Percentiles rank a stretch among this genome's conserved stretches.
These are phyloP conservation scores for Pleomassaria siparia DNA, from an alignment of 2,329 filamentous ascomycete genomes.

Conservation along the genomic window DNA sequence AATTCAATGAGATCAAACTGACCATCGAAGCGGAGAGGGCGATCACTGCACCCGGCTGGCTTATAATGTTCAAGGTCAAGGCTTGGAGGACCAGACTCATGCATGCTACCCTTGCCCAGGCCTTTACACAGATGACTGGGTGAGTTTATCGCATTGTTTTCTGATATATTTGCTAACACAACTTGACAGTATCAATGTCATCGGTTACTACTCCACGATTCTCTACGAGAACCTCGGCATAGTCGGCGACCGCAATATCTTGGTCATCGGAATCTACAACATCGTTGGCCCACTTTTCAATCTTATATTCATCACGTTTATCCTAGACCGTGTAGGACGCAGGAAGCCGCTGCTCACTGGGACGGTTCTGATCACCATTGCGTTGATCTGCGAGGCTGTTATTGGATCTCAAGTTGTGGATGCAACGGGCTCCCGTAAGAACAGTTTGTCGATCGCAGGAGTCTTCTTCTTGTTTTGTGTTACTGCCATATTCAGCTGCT, in stretches of 20 bases:
- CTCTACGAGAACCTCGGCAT: slow-evolving; percentile 63
- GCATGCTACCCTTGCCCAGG: slow-evolving; percentile 63
- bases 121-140: slow-evolving; percentile 67
- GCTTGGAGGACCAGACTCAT: slow-evolving; percentile 63
- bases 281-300: slow-evolving; percentile 59
- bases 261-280: slow-evolving; percentile 64
- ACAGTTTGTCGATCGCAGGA: slow-evolving; percentile 59
- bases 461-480: slow-evolving; percentile 66
- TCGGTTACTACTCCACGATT: slow-evolving; percentile 63
- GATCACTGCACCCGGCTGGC: slow-evolving; percentile 56
- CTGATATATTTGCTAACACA: slow-evolving; percentile 8
- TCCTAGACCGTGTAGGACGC: slow-evolving; percentile 56
- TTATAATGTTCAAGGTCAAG: slow-evolving; percentile 59
- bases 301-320: slow-evolving; percentile 61
- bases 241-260: slow-evolving; percentile 53
- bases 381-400: slow-evolving; percentile 61
- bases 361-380: slow-evolving; percentile 57
- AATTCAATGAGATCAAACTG: slow-evolving; percentile 62
- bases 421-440: slow-evolving; percentile 32
- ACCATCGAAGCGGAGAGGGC: slow-evolving; percentile 63
- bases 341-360: slow-evolving; percentile 57
- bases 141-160: slow-evolving; percentile 16
- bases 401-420: slow-evolving; percentile 47
- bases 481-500: slow-evolving; percentile 38
- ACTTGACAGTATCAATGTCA: slow-evolving; percentile 52